These are phyloP conservation scores for Quercus phellos DNA, from an alignment of 331 rosid genomes.

Conservation along the genomic window DNA sequence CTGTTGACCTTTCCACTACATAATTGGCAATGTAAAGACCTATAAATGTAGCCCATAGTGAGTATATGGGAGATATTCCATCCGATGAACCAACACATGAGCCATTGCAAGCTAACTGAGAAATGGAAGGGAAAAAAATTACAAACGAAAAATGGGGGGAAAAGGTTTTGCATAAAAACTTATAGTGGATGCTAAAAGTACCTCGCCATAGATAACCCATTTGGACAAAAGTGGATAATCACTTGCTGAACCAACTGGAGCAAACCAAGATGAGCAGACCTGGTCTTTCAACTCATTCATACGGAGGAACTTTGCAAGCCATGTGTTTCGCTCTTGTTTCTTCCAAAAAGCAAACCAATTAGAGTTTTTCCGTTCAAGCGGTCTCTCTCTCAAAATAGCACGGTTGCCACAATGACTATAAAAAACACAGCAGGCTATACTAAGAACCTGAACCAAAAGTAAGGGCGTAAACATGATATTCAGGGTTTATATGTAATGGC, in stretches of 20 bases:
- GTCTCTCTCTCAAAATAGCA: constrained; percentile 62
- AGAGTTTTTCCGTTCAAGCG: constrained; percentile 41
- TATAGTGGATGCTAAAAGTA: constrained; percentile 22
- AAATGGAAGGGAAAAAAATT: constrained; percentile 24
- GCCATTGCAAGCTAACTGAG: constrained; percentile 90
- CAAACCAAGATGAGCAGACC: constrained; percentile 97
- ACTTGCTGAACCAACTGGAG: constrained; percentile 97
- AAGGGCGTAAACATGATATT: constrained; percentile 24
- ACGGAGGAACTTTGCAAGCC: constrained; percentile 74
- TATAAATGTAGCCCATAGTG: constrained; percentile 95
- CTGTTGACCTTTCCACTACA: constrained; percentile 94
- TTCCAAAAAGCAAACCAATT: constrained; percentile 73
- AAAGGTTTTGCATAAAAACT: not conserved
- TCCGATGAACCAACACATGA: constrained; percentile 78
- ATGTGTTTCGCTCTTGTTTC: constrained; percentile 72
- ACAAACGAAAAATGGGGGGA: constrained; percentile 4
- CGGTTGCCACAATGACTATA: constrained; percentile 97
- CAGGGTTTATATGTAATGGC: not conserved
- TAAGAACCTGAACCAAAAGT: constrained; percentile 66
- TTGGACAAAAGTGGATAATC: constrained; percentile 95
- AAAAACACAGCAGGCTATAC: constrained; percentile 97
- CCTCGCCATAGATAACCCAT: constrained; percentile 99
- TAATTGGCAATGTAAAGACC: constrained; percentile 97
- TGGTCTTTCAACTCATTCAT: constrained; percentile 85
- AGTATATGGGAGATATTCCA: constrained; percentile 89